Evolutionary conservation across 2,329 filamentous ascomycete species (phyloP), one percentile per base, ranked within the genome.

Genomic region (Tolypocladium guangdongense): DNA sequence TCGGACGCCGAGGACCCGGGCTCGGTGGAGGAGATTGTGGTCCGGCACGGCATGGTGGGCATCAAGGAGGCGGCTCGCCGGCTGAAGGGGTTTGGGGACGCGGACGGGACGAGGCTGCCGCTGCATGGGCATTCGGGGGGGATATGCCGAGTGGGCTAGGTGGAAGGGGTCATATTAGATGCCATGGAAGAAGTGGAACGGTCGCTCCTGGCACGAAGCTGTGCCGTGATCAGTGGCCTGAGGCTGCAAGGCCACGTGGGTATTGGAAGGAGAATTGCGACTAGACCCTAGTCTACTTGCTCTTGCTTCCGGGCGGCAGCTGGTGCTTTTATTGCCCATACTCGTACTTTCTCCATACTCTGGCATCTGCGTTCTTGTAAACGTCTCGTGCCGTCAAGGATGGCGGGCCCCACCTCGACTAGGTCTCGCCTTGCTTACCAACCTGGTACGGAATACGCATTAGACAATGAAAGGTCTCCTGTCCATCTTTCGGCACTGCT

Each of bases 31-130:
- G 82, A 84, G 66, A 68, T 82, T 47, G 75, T 86, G 52, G 82
- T 77, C 0, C 75, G 69, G 56, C 81, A 75, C 64, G 82, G 83
- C 0, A 79, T 79, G 0, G 75, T 86, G 0, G 83, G 83, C 2
- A 83, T 86, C 63, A 85, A 84, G 65, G 83, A 87, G 67, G 81
- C 77, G 0, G 72, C 82, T 7, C 77, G 76, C 54, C 69, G 82
- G 43, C 68, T 84, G n/a, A 73, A 81, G 55, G 77, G 78, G 0
- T 72, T 84, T 53, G 83, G 83, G 1, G 79, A 81, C 51, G 65
- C 70, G 53, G 80, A 83, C 55, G 82, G 81, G 14, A 81, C 78
- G 7, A 71, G 83, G 53, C 62, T 86, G 57, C 83, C 82, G 2
- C 68, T 86, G 38, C 67, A 71, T 38, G 80, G 80, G 80, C 1